phyloP scores from a whole-genome alignment of 768 basidiomycete genomes.

The Amanita polypyramis region DNA sequence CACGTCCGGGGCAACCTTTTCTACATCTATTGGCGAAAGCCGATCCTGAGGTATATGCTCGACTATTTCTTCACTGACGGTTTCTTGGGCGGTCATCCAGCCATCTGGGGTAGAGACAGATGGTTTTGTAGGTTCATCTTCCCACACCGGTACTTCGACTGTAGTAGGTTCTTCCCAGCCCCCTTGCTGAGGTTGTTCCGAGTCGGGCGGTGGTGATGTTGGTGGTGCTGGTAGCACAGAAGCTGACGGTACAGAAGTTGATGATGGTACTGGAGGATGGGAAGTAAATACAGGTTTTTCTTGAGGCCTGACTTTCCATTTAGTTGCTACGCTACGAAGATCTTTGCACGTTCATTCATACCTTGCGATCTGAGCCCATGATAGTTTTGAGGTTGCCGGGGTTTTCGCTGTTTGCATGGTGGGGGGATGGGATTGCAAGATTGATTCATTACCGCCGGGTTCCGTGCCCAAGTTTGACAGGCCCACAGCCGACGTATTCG shows the following conservation, averaged over 20 bases:
- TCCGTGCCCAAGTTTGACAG: constrained; percentile 25
- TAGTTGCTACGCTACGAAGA: background rate
- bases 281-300: constrained; percentile 63
- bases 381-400: constrained; percentile 67
- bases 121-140: constrained; percentile 47
- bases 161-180: constrained; percentile 73
- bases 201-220: background rate
- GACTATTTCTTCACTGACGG: constrained; percentile 11
- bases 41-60: constrained; percentile 11
- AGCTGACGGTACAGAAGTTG: constrained; percentile 24
- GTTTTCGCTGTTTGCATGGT: constrained; percentile 35
- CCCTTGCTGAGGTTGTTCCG: constrained; percentile 22
- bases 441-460: constrained; percentile 27
- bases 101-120: constrained; percentile 20
- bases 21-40: constrained; percentile 10
- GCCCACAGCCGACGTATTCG: constrained; percentile 24
- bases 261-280: no score
- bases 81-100: constrained; percentile 22
- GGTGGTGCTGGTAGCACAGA: constrained; percentile 20
- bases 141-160: constrained; percentile 56
- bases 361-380: constrained; percentile 84
- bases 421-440: constrained; percentile 18
- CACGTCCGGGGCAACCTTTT: background rate
- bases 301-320: constrained; percentile 34
- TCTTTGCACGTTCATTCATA: constrained; percentile 17